Conservation (phyloP, 345 rosid genomes). For the Sonneratia alba region DNA sequence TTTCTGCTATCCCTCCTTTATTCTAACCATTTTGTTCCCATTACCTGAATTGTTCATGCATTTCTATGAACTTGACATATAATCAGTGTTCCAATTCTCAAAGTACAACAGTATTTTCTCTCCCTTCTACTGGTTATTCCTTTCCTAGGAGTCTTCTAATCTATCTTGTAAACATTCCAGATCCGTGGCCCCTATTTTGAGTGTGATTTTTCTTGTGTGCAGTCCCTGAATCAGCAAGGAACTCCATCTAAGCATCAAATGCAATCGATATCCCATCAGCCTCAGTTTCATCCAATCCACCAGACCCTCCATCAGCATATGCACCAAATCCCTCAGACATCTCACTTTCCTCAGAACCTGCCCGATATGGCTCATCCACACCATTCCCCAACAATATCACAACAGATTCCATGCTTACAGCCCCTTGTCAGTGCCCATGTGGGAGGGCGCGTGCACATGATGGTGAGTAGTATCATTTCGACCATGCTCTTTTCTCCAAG, state of each 20-base stretch:
- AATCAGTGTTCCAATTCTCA: no score
- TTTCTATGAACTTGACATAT: not conserved
- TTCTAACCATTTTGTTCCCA: not conserved
- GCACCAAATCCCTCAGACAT: constrained; percentile 44
- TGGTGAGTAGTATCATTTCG: constrained; percentile 35
- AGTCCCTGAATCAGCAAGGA: constrained; percentile 51
- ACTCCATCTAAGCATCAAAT: constrained; percentile 67
- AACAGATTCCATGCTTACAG: constrained; percentile 78
- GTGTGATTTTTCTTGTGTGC: constrained; percentile 11
- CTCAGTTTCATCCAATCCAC: constrained; percentile 65
- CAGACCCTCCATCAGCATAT: constrained; percentile 55
- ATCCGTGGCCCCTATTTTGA: not conserved
- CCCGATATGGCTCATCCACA: constrained; percentile 59
- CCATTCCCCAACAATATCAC: constrained; percentile 64
- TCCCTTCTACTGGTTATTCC: no score
- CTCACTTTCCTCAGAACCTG: constrained; percentile 57
- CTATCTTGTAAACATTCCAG: no score
- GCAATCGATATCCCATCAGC: constrained; percentile 45
- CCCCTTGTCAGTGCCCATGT: constrained; percentile 58
- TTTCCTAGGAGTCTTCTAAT: no score
- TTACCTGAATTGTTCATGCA: not conserved
- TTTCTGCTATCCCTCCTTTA: constrained; percentile 11
- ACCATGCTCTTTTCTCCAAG: not conserved
- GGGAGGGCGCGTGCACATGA: constrained; percentile 51
- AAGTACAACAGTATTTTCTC: no score